Base-by-base conservation (phyloP, 495 filamentous ascomycete species). In the Penicillium salamii region DNA sequence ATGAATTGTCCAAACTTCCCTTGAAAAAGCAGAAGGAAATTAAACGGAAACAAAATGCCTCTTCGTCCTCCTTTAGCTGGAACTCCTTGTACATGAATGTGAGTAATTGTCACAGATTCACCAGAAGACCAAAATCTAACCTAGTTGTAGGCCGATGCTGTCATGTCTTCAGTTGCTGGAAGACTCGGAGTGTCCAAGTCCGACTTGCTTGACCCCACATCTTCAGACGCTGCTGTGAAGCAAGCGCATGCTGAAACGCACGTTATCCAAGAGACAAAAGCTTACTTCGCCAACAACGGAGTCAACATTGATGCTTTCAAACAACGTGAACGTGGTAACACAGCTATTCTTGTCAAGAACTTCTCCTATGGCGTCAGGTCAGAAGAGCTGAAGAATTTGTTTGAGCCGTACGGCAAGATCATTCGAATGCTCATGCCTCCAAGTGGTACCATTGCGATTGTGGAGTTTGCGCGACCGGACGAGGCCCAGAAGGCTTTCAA, bases 1-100 rank as follows among this genome's bases (percentile, higher is more conserved):
- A 86, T 59, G 85, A 84, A 37, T 71, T 97, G 29, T 86, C 91
- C 1, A 89, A 95, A 63, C 68, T 98, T 46, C 93, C 93, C 17
- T 74, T 97, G 46, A 97, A 96, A 64, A 95, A 96, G 60, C 93
- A 97, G 66, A 89, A 87, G 53, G 78, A 92, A 53, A 83, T 97
- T 36, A 90, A 87, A 70, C 85, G 85, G 51, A 95, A 87, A 66
- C 74, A 82, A 32, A 83, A 88, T 46, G 87, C 91, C 20, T 78
- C 88, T 12, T 84, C 84, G 6, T 84, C 78, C 7, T 80, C 80
- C 8, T 96, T 96, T 68, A 96, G 88, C 63, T 98, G 93, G 95
- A 98, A 97, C 72, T 91, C 90, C 13, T 74, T 98, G 36, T 97
- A 93, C 67, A 93, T 98, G 91, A 97, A 86, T 68, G 89, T 95